Percentiles rank a stretch among this genome's conserved stretches.
phyloP scores from a whole-genome alignment of 2,329 filamentous ascomycete species.

The Corynespora cassiicola region DNA sequence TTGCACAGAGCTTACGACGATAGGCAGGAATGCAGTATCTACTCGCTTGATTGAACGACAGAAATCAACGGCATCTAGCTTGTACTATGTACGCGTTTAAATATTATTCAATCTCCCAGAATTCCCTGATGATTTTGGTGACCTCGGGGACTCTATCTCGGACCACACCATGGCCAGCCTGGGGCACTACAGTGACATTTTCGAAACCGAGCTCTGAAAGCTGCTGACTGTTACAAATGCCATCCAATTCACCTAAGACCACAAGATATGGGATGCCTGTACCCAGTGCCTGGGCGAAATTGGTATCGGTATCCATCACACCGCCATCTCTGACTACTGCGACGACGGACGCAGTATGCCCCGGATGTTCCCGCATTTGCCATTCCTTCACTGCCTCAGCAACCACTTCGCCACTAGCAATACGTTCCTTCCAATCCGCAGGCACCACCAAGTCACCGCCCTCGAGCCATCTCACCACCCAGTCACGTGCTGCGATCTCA shows the following conservation, averaged over 20 bases:
- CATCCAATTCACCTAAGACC: slow-evolving; percentile 48
- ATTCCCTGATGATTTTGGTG: slow-evolving; percentile 35
- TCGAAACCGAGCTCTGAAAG: slow-evolving; percentile 41
- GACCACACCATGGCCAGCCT: slow-evolving; percentile 51
- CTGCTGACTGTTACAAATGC: slow-evolving; percentile 38
- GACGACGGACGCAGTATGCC: slow-evolving; percentile 55
- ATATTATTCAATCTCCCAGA: too few species aligned
- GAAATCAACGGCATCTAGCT: too few species aligned
- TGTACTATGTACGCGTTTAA: too few species aligned
- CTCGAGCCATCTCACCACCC: slow-evolving; percentile 51
- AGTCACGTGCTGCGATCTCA: slow-evolving; percentile 41
- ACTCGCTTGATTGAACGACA: too few species aligned
- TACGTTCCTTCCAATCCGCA: slow-evolving; percentile 52
- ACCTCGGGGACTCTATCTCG: slow-evolving; percentile 47
- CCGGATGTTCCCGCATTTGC: slow-evolving; percentile 55
- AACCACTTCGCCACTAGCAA: slow-evolving; percentile 52
- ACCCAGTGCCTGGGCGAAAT: slow-evolving; percentile 34
- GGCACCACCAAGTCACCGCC: slow-evolving; percentile 52
- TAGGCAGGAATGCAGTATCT: too few species aligned
- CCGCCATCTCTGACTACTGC: slow-evolving; percentile 56
- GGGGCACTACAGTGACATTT: slow-evolving; percentile 45
- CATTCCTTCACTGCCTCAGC: slow-evolving; percentile 57
- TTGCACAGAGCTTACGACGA: not conserved
- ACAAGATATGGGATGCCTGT: slow-evolving; percentile 32
- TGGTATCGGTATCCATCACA: slow-evolving; percentile 46